Conservation (phyloP, 148 eudicot genomes). For the Amaranthus hypochondriacus region DNA sequence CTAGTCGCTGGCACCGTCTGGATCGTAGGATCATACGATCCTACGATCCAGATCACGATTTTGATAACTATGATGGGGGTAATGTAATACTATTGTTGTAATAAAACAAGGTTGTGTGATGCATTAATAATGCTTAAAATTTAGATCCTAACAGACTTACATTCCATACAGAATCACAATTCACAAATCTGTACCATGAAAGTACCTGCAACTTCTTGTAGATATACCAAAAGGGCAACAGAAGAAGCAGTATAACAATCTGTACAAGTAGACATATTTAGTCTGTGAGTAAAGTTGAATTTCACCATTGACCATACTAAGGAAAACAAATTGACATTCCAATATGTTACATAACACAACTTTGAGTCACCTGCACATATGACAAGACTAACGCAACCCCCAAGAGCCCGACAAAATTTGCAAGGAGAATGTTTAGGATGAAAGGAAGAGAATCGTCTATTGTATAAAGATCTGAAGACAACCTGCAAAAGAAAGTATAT, state of each 20-base stretch:
- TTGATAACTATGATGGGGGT: too few species aligned
- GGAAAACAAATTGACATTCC: neutral
- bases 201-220: slow-evolving; percentile 84
- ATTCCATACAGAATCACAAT: too few species aligned
- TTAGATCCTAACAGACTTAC: too few species aligned
- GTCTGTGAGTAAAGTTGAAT: neutral
- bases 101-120: too few species aligned
- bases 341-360: neutral
- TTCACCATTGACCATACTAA: neutral
- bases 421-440: slow-evolving; percentile 93
- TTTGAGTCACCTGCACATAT: slow-evolving; percentile 65
- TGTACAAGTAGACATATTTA: slow-evolving; percentile 26
- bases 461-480: slow-evolving; percentile 96
- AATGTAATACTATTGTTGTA: too few species aligned
- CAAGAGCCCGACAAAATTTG: slow-evolving; percentile 83
- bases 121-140: too few species aligned
- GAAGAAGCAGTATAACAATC: slow-evolving; percentile 71
- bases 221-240: slow-evolving; percentile 82
- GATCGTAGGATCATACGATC: too few species aligned
- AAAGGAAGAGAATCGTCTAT: slow-evolving; percentile 97
- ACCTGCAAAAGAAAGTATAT: slow-evolving; percentile 42
- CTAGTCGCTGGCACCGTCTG: too few species aligned
- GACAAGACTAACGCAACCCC: slow-evolving; percentile 77
- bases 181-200: neutral
- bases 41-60: too few species aligned